Percentiles rank a stretch among this genome's conserved stretches.
Conservation (phyloP, 148 eudicot genomes). For the Spergularia bocconei region DNA sequence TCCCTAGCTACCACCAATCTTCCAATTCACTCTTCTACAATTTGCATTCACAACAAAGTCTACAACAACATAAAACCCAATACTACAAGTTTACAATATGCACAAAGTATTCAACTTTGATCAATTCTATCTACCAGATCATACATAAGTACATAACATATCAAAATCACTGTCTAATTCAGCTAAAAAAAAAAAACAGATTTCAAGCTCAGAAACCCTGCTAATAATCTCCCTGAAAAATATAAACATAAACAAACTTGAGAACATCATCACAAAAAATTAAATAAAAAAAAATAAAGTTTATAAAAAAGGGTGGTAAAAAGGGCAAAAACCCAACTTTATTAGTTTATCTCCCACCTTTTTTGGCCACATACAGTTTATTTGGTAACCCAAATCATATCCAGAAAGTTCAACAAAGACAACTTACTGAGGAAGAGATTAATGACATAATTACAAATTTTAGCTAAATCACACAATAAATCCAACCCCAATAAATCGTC, state of each 20-base stretch:
- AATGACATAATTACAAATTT: conserved; percentile 12
- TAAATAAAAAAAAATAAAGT: not conserved
- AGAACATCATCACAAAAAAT: conserved; percentile 8
- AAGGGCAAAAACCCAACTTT: conserved; percentile 18
- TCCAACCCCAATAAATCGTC: conserved; percentile 22
- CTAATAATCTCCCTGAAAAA: conserved; percentile 24
- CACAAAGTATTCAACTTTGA: conserved; percentile 6
- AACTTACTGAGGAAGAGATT: conserved; percentile 24
- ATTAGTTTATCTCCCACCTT: not conserved
- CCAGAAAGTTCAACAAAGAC: conserved; percentile 34
- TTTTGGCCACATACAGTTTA: conserved; percentile 21
- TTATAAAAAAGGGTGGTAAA: conserved; percentile 23
- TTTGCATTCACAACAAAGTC: conserved; percentile 17
- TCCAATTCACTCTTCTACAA: conserved; percentile 11
- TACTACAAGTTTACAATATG: conserved; percentile 21
- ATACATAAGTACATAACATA: conserved; percentile 4
- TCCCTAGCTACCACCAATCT: conserved; percentile 6
- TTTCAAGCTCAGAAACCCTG: conserved; percentile 19
- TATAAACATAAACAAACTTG: conserved; percentile 12
- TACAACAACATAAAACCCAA: conserved; percentile 15
- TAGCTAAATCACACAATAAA: conserved; percentile 23
- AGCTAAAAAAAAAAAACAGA: conserved; percentile 1
- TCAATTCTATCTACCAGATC: conserved; percentile 24
- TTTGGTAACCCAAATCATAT: conserved; percentile 33
- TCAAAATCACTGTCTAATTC: conserved; percentile 12